Conservation (phyloP, 768 basidiomycete genomes). For the Guyanaporus albipodus region DNA sequence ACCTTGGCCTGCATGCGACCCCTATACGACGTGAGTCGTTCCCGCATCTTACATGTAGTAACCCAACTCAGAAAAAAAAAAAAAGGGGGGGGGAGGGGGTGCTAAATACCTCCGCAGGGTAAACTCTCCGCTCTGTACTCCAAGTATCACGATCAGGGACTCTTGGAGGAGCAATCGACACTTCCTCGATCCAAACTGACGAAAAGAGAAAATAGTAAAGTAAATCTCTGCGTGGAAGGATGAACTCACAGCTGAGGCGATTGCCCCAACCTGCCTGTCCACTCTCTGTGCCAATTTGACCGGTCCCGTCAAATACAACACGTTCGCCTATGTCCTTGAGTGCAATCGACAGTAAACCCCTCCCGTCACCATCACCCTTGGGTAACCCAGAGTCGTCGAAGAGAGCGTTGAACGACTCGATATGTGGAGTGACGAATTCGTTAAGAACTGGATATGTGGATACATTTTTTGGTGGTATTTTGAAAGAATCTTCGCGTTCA, state of each 20-base stretch:
- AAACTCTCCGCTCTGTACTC: slow-evolving; percentile 72
- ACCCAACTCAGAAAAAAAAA: slow-evolving; percentile 8
- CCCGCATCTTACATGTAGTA: slow-evolving; percentile 68
- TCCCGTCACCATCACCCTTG: slow-evolving; percentile 68
- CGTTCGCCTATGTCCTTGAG: slow-evolving; percentile 85
- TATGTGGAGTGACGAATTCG: slow-evolving; percentile 89
- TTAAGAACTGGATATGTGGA: slow-evolving; percentile 79
- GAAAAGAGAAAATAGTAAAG: slow-evolving; percentile 6
- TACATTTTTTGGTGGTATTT: slow-evolving; percentile 63
- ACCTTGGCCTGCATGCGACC: slow-evolving; percentile 86
- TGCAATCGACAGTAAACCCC: slow-evolving; percentile 73
- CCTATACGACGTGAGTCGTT: slow-evolving; percentile 88
- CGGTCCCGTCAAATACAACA: slow-evolving; percentile 85
- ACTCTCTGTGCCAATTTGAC: slow-evolving; percentile 48
- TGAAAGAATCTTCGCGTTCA: slow-evolving; percentile 71
- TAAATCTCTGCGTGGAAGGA: slow-evolving; percentile 3
- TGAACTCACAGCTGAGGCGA: slow-evolving; percentile 71
- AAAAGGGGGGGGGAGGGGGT: not conserved
- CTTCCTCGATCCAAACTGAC: slow-evolving; percentile 90
- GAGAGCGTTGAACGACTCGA: slow-evolving; percentile 94
- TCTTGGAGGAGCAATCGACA: slow-evolving; percentile 80
- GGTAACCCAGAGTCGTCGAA: slow-evolving; percentile 90
- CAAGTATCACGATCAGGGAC: slow-evolving; percentile 78
- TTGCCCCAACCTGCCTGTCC: slow-evolving; percentile 69
- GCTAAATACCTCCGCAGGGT: slow-evolving; percentile 75